Evolutionary conservation across 2,329 filamentous ascomycete species (phyloP).

Genomic region (Penicillium sp.): DNA sequence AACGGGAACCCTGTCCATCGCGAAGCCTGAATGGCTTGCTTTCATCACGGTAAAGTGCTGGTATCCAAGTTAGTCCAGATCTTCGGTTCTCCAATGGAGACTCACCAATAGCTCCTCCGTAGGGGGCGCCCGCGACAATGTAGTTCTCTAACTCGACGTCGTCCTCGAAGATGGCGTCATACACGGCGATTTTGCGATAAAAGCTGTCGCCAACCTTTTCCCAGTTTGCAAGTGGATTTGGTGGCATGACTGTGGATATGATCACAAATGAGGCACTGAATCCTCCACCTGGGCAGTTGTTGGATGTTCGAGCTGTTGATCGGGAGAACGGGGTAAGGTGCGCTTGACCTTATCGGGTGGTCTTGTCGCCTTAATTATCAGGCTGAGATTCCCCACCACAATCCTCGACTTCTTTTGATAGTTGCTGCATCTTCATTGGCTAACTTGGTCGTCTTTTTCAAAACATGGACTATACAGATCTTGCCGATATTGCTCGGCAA

Average conservation of each 20-base stretch:
- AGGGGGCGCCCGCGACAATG: constrained; percentile 84
- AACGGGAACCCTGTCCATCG: constrained; percentile 67
- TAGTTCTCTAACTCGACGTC: constrained; percentile 95
- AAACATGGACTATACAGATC: constrained; percentile 59
- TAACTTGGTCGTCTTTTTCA: neutral
- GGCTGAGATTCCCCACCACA: constrained; percentile 2
- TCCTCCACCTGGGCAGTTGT: neutral
- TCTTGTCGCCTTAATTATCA: neutral
- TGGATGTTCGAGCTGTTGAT: constrained; percentile 14
- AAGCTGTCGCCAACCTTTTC: constrained; percentile 89
- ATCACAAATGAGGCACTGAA: constrained; percentile 9
- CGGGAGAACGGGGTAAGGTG: constrained; percentile 5
- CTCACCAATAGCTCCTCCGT: constrained; percentile 88
- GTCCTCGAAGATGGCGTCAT: constrained; percentile 87
- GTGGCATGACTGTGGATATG: constrained; percentile 36
- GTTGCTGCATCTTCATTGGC: constrained; percentile 6
- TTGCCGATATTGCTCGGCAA: constrained; percentile 69
- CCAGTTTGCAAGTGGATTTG: constrained; percentile 81
- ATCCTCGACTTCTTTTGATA: constrained; percentile 11
- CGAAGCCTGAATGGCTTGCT: constrained; percentile 77
- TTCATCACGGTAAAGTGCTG: constrained; percentile 83
- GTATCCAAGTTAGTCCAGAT: neutral
- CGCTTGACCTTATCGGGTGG: constrained; percentile 13
- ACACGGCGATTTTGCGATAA: constrained; percentile 92
- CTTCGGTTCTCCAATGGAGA: neutral